Conservation (phyloP, 768 basidiomycete species). For the Agaricus bisporus region DNA sequence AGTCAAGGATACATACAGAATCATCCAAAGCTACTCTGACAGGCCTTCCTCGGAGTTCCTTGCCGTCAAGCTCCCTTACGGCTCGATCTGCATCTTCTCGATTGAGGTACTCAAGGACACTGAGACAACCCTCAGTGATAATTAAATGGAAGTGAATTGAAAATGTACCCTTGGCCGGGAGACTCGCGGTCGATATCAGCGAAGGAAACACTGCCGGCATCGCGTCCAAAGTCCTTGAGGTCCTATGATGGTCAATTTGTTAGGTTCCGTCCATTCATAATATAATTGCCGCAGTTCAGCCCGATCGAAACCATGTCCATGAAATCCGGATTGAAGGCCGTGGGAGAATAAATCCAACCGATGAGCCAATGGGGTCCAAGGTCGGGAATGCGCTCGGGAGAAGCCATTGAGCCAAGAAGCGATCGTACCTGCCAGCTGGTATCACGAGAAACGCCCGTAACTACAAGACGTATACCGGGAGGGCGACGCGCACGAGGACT, state of each 20-base stretch:
- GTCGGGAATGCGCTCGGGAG: constrained; percentile 10
- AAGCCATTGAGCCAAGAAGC: constrained; percentile 12
- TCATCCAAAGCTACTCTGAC: constrained; percentile 70
- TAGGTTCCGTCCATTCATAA: constrained; percentile 32
- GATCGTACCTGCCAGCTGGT: constrained; percentile 97
- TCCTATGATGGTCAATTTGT: constrained; percentile 60
- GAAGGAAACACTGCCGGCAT: constrained; percentile 88
- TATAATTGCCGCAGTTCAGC: constrained; percentile 16
- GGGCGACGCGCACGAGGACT: constrained; percentile 67
- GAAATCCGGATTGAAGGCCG: constrained; percentile 4
- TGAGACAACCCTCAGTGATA: constrained; percentile 23
- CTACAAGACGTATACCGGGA: constrained; percentile 76
- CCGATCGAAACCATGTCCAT: constrained; percentile 15
- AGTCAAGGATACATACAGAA: constrained; percentile 34
- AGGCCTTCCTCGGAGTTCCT: constrained; percentile 78
- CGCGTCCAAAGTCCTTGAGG: constrained; percentile 95
- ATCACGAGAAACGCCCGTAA: constrained; percentile 86
- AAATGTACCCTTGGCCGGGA: constrained; percentile 79
- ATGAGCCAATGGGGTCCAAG: constrained; percentile 2
- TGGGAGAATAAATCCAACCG: constrained; percentile 4
- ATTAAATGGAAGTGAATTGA: background rate
- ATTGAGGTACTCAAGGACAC: constrained; percentile 85
- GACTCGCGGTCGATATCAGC: constrained; percentile 90
- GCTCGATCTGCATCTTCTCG: constrained; percentile 91
- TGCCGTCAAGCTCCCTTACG: constrained; percentile 80